phyloP scores from a whole-genome alignment of 169 alveolate genomes.

The Plasmodium fragile region DNA sequence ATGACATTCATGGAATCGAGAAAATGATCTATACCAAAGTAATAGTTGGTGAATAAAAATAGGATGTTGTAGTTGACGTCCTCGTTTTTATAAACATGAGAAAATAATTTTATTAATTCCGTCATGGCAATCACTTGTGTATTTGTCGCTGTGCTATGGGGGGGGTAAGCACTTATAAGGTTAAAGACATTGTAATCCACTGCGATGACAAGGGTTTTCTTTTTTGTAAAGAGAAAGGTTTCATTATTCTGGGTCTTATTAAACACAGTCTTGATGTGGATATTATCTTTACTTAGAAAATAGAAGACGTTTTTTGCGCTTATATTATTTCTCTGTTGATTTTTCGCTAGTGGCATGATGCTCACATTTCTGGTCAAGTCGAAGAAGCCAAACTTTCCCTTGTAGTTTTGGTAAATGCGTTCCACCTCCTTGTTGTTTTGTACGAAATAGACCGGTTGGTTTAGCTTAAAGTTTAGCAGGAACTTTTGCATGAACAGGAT shows the following conservation, averaged over 20 bases:
- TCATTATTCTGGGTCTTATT: slow-evolving; percentile 30
- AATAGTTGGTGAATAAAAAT: slow-evolving; percentile 61
- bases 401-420: slow-evolving; percentile 48
- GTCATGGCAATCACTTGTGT: slow-evolving; percentile 6
- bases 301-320: slow-evolving; percentile 20
- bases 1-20: slow-evolving; percentile 4
- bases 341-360: slow-evolving; percentile 32
- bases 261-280: slow-evolving; percentile 47
- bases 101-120: slow-evolving; percentile 37
- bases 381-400: slow-evolving; percentile 35
- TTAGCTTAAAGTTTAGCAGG: slow-evolving; percentile 39
- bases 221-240: slow-evolving; percentile 62
- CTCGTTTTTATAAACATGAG: slow-evolving; percentile 48
- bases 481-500: slow-evolving; percentile 29
- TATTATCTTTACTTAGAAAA: slow-evolving; percentile 57
- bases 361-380: slow-evolving; percentile 73
- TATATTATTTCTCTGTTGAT: background rate
- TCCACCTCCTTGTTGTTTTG: slow-evolving; percentile 41
- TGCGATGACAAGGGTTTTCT: slow-evolving; percentile 32
- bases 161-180: slow-evolving; percentile 14
- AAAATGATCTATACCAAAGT: slow-evolving; percentile 55
- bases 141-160: slow-evolving; percentile 46
- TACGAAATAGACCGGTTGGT: slow-evolving; percentile 67
- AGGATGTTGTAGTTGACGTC: slow-evolving; percentile 49
- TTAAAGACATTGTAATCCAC: slow-evolving; percentile 53